phyloP scores from a whole-genome alignment of 225 moss, liverwort and hornwort species.

The Physcomitrellopsis africana region DNA sequence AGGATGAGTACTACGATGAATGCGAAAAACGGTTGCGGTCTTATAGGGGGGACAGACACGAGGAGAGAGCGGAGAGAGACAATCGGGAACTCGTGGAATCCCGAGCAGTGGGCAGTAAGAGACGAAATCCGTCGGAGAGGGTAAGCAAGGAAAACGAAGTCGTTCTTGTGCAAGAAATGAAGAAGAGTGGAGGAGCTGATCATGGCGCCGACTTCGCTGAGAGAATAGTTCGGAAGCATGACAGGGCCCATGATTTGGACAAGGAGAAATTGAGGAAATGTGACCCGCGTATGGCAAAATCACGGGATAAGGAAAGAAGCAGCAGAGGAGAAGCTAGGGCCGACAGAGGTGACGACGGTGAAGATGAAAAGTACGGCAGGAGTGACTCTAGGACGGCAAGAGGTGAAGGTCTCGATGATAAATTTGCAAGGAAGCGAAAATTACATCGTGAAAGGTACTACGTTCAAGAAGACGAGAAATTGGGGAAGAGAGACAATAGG shows the following conservation, averaged over 20 bases:
- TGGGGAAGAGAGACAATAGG: slow-evolving; percentile 46
- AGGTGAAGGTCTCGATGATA: slow-evolving; percentile 46
- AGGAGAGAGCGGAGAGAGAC: slow-evolving; percentile 42
- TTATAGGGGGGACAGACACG: slow-evolving; percentile 42
- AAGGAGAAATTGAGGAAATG: slow-evolving; percentile 47
- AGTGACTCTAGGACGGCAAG: slow-evolving; percentile 38
- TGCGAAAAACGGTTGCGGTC: slow-evolving; percentile 60
- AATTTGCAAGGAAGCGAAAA: slow-evolving; percentile 43
- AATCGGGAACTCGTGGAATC: slow-evolving; percentile 43
- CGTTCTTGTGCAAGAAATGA: slow-evolving; percentile 40
- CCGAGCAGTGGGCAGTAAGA: slow-evolving; percentile 53
- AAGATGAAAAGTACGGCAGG: slow-evolving; percentile 44
- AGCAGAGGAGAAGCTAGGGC: slow-evolving; percentile 42
- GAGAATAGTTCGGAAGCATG: slow-evolving; percentile 36
- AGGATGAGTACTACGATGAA: slow-evolving; percentile 56
- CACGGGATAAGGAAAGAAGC: slow-evolving; percentile 43
- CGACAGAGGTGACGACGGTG: slow-evolving; percentile 34
- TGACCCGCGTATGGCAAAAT: slow-evolving; percentile 32
- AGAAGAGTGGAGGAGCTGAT: slow-evolving; percentile 44
- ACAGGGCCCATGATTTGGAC: slow-evolving; percentile 41
- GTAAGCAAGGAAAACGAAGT: slow-evolving; percentile 48
- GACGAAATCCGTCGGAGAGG: slow-evolving; percentile 57
- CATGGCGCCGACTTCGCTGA: slow-evolving; percentile 38
- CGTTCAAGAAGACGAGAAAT: slow-evolving; percentile 47
- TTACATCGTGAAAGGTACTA: slow-evolving; percentile 45